Percentiles rank a stretch among this genome's conserved stretches.
Evolutionary conservation across 345 rosid genomes (phyloP).

Genomic region (Eucalyptus marginata): DNA sequence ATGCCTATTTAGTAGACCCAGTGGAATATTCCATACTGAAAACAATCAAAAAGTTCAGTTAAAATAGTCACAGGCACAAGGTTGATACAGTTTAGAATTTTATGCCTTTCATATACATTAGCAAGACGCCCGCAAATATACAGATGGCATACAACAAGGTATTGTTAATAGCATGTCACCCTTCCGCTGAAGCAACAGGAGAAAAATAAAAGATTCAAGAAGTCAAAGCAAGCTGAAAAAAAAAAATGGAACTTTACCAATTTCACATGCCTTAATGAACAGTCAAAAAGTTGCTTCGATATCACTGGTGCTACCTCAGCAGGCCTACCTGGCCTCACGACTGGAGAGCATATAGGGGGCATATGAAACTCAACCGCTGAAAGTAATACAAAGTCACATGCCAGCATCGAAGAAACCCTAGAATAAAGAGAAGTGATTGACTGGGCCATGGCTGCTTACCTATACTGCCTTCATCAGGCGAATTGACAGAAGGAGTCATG

Average conservation of each 20-base stretch:
- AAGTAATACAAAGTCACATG: background rate
- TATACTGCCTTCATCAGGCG: conserved; percentile 66
- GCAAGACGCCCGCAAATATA: background rate
- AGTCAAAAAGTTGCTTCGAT: background rate
- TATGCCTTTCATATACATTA: background rate
- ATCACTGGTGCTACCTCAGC: background rate
- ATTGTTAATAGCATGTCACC: background rate
- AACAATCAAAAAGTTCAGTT: background rate
- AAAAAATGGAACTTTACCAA: background rate
- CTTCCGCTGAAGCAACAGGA: background rate
- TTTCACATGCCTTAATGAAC: conserved; percentile 33
- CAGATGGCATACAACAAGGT: background rate
- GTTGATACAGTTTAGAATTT: background rate
- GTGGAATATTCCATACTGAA: background rate
- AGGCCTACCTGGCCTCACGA: conserved; percentile 52
- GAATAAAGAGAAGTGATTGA: background rate
- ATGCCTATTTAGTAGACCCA: background rate
- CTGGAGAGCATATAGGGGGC: conserved; percentile 57
- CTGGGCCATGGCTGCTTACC: conserved; percentile 20
- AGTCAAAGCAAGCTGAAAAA: background rate
- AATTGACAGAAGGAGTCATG: conserved; percentile 53
- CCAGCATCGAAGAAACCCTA: background rate
- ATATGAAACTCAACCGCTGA: conserved; percentile 43
- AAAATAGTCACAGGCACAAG: background rate
- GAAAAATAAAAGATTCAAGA: background rate